A percentile compares a stretch with the other conserved stretches of the same genome.
These are phyloP conservation scores for Aureobasidium musti DNA, from an alignment of 2,329 filamentous ascomycete genomes.

Conservation along the genomic window DNA sequence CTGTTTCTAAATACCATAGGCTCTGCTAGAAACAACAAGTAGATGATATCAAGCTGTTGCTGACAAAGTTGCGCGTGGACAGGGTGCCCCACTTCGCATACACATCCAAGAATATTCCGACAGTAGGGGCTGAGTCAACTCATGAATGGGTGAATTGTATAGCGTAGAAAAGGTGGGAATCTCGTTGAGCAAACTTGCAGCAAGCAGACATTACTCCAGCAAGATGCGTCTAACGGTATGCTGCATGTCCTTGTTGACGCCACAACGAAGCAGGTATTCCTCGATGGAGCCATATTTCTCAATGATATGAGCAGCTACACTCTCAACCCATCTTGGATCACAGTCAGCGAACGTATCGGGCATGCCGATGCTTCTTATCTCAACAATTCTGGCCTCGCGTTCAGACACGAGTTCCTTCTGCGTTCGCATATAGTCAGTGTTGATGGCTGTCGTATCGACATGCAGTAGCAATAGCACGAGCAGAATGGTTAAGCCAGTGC, in stretches of 20 bases:
- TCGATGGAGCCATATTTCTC: conserved; percentile 66
- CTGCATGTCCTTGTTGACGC: conserved; percentile 47
- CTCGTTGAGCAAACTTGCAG: too few species aligned
- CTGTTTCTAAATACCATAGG: too few species aligned
- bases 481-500: conserved; percentile 71
- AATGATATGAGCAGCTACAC: conserved; percentile 60
- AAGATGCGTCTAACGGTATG: conserved; percentile 25
- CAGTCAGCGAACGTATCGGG: conserved; percentile 72
- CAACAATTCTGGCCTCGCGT: conserved; percentile 63
- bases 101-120: background rate
- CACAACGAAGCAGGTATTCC: conserved; percentile 65
- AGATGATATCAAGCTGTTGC: too few species aligned
- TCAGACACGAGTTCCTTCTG: conserved; percentile 62
- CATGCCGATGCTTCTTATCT: conserved; percentile 71
- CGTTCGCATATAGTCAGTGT: conserved; percentile 71
- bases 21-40: background rate
- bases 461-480: conserved; percentile 66
- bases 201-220: background rate
- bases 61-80: background rate
- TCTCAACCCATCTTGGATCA: conserved; percentile 63
- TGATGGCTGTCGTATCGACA: conserved; percentile 61
- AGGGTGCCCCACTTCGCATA: background rate
- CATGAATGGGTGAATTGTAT: background rate
- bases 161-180: background rate
- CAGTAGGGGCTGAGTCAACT: too few species aligned